Conservation (phyloP, 768 basidiomycete genomes). For the Sistotremastrum niveocremeum region DNA sequence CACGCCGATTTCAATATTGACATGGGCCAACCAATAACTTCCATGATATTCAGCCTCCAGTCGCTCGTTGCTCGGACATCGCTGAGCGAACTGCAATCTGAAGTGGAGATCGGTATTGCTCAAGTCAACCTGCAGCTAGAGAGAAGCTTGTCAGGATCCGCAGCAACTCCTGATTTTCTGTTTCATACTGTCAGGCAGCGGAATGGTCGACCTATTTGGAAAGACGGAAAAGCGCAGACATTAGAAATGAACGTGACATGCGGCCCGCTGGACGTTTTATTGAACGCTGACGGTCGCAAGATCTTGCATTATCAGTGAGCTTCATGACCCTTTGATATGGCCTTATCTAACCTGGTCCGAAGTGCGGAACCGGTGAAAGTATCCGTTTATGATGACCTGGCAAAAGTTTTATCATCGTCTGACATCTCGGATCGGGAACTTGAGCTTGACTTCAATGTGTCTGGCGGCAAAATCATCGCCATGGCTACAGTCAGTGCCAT, state of each 20-base stretch:
- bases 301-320: slow-evolving; percentile 63
- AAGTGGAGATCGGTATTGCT: slow-evolving; percentile 48
- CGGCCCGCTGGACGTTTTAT: slow-evolving; percentile 46
- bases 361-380: slow-evolving; percentile 72
- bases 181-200: slow-evolving; percentile 61
- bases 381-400: slow-evolving; percentile 75
- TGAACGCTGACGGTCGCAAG: slow-evolving; percentile 68
- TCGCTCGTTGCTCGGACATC: slow-evolving; percentile 53
- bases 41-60: slow-evolving; percentile 48
- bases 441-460: slow-evolving; percentile 61
- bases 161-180: slow-evolving; percentile 52
- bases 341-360: slow-evolving; percentile 1
- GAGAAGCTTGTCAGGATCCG: slow-evolving; percentile 58
- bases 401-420: slow-evolving; percentile 24
- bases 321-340: neutral
- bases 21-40: slow-evolving; percentile 76
- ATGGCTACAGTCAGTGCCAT: slow-evolving; percentile 63
- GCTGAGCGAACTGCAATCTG: slow-evolving; percentile 45
- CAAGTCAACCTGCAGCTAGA: slow-evolving; percentile 40
- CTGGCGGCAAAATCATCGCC: slow-evolving; percentile 52
- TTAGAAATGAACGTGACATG: slow-evolving; percentile 65
- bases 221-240: slow-evolving; percentile 25
- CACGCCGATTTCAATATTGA: slow-evolving; percentile 64
- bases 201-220: slow-evolving; percentile 22
- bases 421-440: slow-evolving; percentile 36